phyloP scores from a whole-genome alignment of 1,139 yeast species.

The Pichia sp. region DNA sequence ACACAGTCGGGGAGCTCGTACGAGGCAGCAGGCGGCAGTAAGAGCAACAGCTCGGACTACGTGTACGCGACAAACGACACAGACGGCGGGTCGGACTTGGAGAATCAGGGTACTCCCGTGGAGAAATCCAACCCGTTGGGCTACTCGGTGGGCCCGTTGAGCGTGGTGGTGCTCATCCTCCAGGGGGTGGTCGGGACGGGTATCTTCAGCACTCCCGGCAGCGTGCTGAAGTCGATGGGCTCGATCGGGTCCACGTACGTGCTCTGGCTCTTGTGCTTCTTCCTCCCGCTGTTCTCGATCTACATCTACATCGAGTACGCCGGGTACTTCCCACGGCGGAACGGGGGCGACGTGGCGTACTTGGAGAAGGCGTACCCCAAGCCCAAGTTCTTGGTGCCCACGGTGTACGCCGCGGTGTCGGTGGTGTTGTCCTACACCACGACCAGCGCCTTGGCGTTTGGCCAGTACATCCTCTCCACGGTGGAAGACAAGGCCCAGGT shows the following conservation, averaged over 20 bases:
- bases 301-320: slow-evolving; percentile 39
- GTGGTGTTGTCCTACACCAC: slow-evolving; percentile 40
- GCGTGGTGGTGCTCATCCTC: slow-evolving; percentile 36
- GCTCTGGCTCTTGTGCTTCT: slow-evolving; percentile 40
- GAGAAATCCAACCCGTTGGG: slow-evolving; percentile 40
- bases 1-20: no score
- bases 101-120: slow-evolving; percentile 36
- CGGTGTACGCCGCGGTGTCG: slow-evolving; percentile 40
- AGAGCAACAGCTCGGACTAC: not conserved
- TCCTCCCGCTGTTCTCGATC: slow-evolving; percentile 37
- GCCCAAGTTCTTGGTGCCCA: slow-evolving; percentile 40
- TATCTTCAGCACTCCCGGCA: slow-evolving; percentile 42
- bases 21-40: not conserved
- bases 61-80: not conserved
- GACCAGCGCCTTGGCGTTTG: slow-evolving; percentile 43
- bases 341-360: slow-evolving; percentile 44
- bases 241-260: slow-evolving; percentile 42
- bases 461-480: slow-evolving; percentile 38
- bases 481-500: slow-evolving; percentile 35
- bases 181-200: slow-evolving; percentile 47
- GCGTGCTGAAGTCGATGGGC: slow-evolving; percentile 37
- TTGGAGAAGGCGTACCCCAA: slow-evolving; percentile 42
- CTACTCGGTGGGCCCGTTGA: slow-evolving; percentile 32
- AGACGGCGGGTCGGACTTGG: not conserved
- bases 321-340: slow-evolving; percentile 35